Percentiles rank a stretch among this genome's conserved stretches.
Conservation (phyloP, 2,329 filamentous ascomycete genomes). For the Stagonosporopsis cucurbitacearum region DNA sequence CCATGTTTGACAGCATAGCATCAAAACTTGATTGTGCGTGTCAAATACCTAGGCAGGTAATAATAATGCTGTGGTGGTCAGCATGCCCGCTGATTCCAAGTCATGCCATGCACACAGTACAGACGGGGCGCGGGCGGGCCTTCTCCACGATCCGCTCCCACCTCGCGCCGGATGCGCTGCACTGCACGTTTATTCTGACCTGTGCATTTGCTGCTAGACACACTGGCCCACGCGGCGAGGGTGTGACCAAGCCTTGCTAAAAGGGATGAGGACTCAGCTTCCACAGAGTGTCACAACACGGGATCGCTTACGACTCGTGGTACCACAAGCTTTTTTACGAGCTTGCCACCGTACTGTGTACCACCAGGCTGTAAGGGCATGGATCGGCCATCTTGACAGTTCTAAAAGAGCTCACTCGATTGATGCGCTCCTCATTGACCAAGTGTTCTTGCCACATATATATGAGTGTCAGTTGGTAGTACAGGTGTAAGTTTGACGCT, state of each 20-base stretch:
- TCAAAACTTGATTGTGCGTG: constrained; percentile 9
- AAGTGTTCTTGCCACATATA: too few relatives aligned
- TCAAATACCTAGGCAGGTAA: too few relatives aligned
- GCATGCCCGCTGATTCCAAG: constrained; percentile 33
- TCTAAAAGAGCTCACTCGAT: constrained; percentile 22
- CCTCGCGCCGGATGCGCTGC: constrained; percentile 47
- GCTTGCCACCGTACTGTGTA: constrained; percentile 27
- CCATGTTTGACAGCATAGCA: constrained; percentile 4
- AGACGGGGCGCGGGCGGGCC: constrained; percentile 35
- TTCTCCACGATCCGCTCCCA: constrained; percentile 48
- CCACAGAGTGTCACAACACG: constrained; percentile 35
- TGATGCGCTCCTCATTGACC: constrained; percentile 17
- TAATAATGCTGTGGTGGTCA: constrained; percentile 45
- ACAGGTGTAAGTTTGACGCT: constrained; percentile 31
- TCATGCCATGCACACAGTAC: too few relatives aligned
- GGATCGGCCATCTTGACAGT: background rate
- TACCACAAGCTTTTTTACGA: constrained; percentile 26
- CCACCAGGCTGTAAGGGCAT: constrained; percentile 23
- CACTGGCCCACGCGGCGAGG: constrained; percentile 43
- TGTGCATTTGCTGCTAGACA: constrained; percentile 44
- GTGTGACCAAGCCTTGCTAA: constrained; percentile 37
- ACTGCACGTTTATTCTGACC: constrained; percentile 51
- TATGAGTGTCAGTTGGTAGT: constrained; percentile 38
- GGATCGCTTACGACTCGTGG: constrained; percentile 38
- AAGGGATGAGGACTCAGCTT: constrained; percentile 17